Evolutionary conservation across 768 basidiomycete genomes (phyloP).

Genomic region (Lactarius sanguifluus): DNA sequence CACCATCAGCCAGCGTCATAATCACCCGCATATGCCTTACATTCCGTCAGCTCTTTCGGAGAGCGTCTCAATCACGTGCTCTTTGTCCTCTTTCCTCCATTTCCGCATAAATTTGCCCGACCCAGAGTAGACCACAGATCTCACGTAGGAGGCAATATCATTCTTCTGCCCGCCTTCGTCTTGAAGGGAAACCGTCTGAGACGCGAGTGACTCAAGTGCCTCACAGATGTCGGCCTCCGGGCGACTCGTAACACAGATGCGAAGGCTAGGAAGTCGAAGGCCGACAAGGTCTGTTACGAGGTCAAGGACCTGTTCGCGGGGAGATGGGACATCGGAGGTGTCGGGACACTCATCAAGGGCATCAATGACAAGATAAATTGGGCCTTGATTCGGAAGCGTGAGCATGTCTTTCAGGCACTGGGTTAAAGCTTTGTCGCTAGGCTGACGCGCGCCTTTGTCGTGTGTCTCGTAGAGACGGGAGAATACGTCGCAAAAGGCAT

Average conservation of each 20-base stretch:
- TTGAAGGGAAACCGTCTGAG: not conserved
- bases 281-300: not conserved
- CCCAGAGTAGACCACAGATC: not conserved
- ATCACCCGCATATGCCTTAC: not conserved
- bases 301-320: not conserved
- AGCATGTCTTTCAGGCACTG: not conserved
- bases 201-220: not conserved
- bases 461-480: not conserved
- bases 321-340: not conserved
- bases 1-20: not conserved
- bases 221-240: not conserved
- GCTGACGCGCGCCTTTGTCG: not conserved
- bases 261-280: not conserved
- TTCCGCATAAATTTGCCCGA: not conserved
- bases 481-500: too few relatives aligned
- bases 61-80: not conserved
- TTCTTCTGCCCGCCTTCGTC: not conserved
- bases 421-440: not conserved
- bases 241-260: not conserved
- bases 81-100: not conserved
- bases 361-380: not conserved
- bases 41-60: not conserved
- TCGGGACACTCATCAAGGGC: slow-evolving; percentile 1
- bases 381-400: not conserved
- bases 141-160: not conserved